These are phyloP conservation scores for Rhodotorula sp. DNA, from an alignment of 1,284 basidiomycete species.

Conservation along the genomic window DNA sequence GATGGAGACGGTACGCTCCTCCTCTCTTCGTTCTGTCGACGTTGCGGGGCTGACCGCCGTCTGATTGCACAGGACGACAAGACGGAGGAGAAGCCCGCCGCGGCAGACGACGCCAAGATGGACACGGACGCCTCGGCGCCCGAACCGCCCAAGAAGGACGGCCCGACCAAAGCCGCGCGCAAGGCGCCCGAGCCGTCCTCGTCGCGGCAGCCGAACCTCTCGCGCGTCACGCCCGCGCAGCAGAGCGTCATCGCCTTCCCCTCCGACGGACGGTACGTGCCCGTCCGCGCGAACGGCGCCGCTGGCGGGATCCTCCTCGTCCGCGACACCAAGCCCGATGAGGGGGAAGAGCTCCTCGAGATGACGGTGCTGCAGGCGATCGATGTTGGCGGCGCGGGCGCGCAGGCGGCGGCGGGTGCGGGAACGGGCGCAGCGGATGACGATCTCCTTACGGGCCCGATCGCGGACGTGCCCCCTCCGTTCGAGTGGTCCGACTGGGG, in stretches of 20 bases:
- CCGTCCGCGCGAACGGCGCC: conserved; percentile 69
- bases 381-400: conserved; percentile 49
- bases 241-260: conserved; percentile 82
- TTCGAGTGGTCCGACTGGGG: conserved; percentile 61
- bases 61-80: conserved; percentile 8
- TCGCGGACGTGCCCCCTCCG: conserved; percentile 72
- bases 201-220: conserved; percentile 82
- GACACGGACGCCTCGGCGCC: conserved; percentile 52
- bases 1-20: conserved; percentile 72
- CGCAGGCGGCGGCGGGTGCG: conserved; percentile 45
- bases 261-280: conserved; percentile 74
- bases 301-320: conserved; percentile 83
- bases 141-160: conserved; percentile 25
- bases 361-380: conserved; percentile 55
- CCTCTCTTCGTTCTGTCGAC: neutral
- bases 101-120: conserved; percentile 52
- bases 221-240: conserved; percentile 89
- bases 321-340: conserved; percentile 66
- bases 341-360: conserved; percentile 70
- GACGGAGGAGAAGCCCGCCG: conserved; percentile 51
- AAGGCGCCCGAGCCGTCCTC: conserved; percentile 65
- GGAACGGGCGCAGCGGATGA: conserved; percentile 57
- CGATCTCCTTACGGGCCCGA: conserved; percentile 58
- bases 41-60: too few relatives aligned
- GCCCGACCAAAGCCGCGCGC: conserved; percentile 54